A percentile compares a stretch with the other conserved stretches of the same genome.
These are phyloP conservation scores for Sporisorium exsertum DNA, from an alignment of 1,284 basidiomycete species.

Conservation along the genomic window DNA sequence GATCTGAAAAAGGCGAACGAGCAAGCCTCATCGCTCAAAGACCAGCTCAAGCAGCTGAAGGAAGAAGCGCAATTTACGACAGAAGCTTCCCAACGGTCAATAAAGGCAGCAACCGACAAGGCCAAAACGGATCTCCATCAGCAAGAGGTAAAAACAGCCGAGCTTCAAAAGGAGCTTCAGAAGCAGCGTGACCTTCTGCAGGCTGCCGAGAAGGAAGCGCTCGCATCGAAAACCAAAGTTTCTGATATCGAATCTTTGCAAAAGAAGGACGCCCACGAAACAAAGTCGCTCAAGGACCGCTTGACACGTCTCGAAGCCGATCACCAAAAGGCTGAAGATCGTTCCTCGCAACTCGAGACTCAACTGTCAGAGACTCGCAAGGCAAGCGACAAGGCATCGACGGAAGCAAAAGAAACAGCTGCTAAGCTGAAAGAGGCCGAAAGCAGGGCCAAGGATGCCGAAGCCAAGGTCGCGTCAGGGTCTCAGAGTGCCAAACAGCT, in stretches of 20 bases:
- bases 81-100: slow-evolving; percentile 12
- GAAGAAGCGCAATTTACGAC: slow-evolving; percentile 16
- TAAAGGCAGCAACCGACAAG: slow-evolving; percentile 14
- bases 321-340: slow-evolving; percentile 22
- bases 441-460: slow-evolving; percentile 20
- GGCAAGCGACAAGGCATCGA: slow-evolving; percentile 12
- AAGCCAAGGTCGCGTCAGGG: slow-evolving; percentile 14
- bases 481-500: slow-evolving; percentile 24
- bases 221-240: slow-evolving; percentile 6
- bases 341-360: slow-evolving; percentile 25
- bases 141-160: slow-evolving; percentile 19
- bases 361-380: slow-evolving; percentile 20
- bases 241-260: slow-evolving; percentile 13
- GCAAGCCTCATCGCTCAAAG: slow-evolving; percentile 11
- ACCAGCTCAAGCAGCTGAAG: slow-evolving; percentile 21
- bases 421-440: slow-evolving; percentile 24
- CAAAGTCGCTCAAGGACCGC: slow-evolving; percentile 22
- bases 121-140: slow-evolving; percentile 24
- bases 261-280: slow-evolving; percentile 7
- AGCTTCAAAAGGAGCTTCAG: slow-evolving; percentile 26
- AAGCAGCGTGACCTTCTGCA: slow-evolving; percentile 28
- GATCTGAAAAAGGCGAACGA: slow-evolving; percentile 26
- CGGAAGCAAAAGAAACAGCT: slow-evolving; percentile 10
- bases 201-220: slow-evolving; percentile 18
- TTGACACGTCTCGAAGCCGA: slow-evolving; percentile 18